Evolutionary conservation across 225 moss, liverwort and hornwort genomes (phyloP).

Genomic region (Antitrichia curtipendula): DNA sequence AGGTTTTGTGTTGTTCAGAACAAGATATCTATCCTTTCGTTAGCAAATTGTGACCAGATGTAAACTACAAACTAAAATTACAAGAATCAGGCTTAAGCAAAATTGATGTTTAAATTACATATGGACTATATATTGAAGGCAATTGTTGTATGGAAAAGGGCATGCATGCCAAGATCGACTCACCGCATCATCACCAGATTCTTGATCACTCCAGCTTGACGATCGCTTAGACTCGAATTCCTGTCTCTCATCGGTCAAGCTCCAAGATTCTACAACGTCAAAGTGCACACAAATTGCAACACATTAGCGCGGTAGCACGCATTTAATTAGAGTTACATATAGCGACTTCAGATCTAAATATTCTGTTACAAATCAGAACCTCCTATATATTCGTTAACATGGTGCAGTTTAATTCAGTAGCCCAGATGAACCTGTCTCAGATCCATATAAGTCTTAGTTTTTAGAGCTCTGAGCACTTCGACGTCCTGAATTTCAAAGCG

Average conservation of each 20-base stretch:
- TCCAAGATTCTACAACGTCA: background rate
- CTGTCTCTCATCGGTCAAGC: background rate
- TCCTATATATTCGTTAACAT: background rate
- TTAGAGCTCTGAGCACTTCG: background rate
- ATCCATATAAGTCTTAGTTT: no score
- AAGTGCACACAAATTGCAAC: background rate
- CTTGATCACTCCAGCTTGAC: background rate
- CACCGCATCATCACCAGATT: conserved; percentile 17
- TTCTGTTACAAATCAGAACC: background rate
- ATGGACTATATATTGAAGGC: background rate
- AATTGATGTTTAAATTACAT: background rate
- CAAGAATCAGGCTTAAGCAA: background rate
- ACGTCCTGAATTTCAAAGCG: background rate
- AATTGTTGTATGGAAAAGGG: background rate
- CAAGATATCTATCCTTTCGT: background rate
- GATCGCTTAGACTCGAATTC: conserved; percentile 14
- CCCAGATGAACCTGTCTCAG: background rate
- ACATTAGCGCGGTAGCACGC: background rate
- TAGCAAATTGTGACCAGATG: background rate
- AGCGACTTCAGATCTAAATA: no score
- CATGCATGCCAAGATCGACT: background rate
- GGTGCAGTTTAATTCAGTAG: background rate
- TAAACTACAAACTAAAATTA: background rate
- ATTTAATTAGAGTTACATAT: background rate
- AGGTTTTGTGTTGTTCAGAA: background rate